Base-by-base conservation (phyloP, 371 early-diverging fungal species). In the Mucor saturninus region DNA sequence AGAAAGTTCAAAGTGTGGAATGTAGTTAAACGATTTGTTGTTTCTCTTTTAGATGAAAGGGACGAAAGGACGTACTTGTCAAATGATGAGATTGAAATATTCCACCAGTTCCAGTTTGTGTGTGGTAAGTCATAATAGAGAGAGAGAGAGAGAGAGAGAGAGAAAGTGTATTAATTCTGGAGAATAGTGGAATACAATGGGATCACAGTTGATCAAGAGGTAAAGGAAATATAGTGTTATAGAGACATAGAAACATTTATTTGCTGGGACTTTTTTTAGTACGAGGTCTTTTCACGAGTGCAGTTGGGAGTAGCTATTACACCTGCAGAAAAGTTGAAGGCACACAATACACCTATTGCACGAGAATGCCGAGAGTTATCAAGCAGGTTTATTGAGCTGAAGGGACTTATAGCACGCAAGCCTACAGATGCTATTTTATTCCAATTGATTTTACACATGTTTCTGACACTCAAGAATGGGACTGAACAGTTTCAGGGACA, bases 231-330 rank as follows among this genome's bases (percentile, higher is more conserved):
- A 30, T 72, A 75, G 48, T 73, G 72, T 61, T 35, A 51, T 8
- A 31, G 14, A 53, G 42, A 26, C 9, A n/a, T 7, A 32, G 31
- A 13, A 15, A 11, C 3, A 26, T 2, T 31, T 52, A 32, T n/a
- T n/a, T n/a, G n/a, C n/a, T n/a, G n/a, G n/a, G n/a, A n/a, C 45
- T 15, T 7, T 39, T 46, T 60, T 21, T 68, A 78, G 76, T 62
- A 61, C 35, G 74, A 79, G 32, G 66, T 79, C 9, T 79, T 79
- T 32, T 59, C 70, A 7, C 42, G 76, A 35, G 73, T 79, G 4
- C 79, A 79, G 55, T 52, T 73, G 8, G 79, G 76, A 42, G 68
- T 70, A 1, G 56, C 74, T 0, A 61, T 74, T 8, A 76, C 74
- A 5, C 13, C 55, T 6, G 72, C 76, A 0, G 79, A 79, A 49